These are phyloP conservation scores for Cokeromyces recurvatus DNA, from an alignment of 371 early-diverging fungal genomes.

Conservation along the genomic window DNA sequence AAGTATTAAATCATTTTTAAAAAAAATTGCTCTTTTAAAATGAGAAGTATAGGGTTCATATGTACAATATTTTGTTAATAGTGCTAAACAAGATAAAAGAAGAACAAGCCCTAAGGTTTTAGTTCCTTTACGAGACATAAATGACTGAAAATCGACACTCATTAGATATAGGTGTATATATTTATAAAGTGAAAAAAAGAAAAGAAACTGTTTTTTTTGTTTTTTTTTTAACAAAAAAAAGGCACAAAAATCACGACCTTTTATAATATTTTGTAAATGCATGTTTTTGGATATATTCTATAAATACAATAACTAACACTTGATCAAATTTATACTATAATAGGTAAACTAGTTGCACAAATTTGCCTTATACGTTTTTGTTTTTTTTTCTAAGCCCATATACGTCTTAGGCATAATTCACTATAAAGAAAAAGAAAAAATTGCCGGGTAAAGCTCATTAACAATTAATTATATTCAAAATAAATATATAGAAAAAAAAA, in stretches of 20 bases:
- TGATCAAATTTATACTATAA: background rate
- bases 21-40: conserved; percentile 17
- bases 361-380: background rate
- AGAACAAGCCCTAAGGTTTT: conserved; percentile 11
- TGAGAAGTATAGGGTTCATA: conserved; percentile 2
- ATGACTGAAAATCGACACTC: conserved; percentile 15
- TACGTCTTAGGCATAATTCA: too few relatives aligned
- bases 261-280: too few relatives aligned
- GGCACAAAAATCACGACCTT: too few relatives aligned
- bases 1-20: conserved; percentile 6
- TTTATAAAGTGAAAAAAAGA: conserved; percentile 2
- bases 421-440: too few relatives aligned
- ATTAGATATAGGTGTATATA: conserved; percentile 3
- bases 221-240: background rate
- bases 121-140: conserved; percentile 14
- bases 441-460: too few relatives aligned
- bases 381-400: background rate
- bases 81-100: conserved; percentile 4
- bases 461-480: too few relatives aligned
- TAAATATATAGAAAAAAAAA: too few relatives aligned
- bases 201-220: background rate
- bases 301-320: background rate
- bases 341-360: conserved; percentile 2
- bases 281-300: too few relatives aligned
- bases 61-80: conserved; percentile 9